A percentile compares a stretch with the other conserved stretches of the same genome.
Conservation (phyloP, 148 eudicot species). For the Linanthus parryae region DNA sequence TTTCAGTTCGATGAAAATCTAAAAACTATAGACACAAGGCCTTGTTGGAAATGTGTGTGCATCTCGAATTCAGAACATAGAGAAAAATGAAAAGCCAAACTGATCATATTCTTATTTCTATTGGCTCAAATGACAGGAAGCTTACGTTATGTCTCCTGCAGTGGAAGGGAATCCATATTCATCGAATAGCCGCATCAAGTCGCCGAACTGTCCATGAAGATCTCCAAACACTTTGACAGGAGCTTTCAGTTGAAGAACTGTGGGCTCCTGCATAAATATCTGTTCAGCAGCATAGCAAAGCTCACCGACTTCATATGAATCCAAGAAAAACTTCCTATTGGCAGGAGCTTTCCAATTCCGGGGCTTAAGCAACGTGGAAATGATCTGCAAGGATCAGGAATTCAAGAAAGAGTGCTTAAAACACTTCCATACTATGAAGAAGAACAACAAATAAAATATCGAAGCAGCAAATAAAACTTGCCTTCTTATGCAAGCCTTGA, state of each 20-base stretch:
- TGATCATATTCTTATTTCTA: too few relatives aligned
- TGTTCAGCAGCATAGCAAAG: slow-evolving; percentile 98
- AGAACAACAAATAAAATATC: background rate
- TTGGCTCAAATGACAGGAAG: slow-evolving; percentile 4
- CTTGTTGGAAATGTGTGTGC: background rate
- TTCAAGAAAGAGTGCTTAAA: background rate
- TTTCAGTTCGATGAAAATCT: too few relatives aligned
- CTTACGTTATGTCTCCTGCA: slow-evolving; percentile 97
- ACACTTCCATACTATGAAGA: background rate
- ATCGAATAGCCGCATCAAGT: slow-evolving; percentile 91
- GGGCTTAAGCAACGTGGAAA: slow-evolving; percentile 85
- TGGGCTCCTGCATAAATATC: slow-evolving; percentile 87
- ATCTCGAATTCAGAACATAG: too few relatives aligned
- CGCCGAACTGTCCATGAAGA: slow-evolving; percentile 98
- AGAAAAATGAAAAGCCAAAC: too few relatives aligned
- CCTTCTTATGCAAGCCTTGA: slow-evolving; percentile 97
- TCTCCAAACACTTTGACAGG: slow-evolving; percentile 98
- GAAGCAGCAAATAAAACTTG: slow-evolving; percentile 16
- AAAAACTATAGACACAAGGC: background rate
- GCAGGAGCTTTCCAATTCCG: slow-evolving; percentile 90
- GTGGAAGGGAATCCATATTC: slow-evolving; percentile 99
- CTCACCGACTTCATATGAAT: slow-evolving; percentile 94
- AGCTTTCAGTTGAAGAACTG: slow-evolving; percentile 95
- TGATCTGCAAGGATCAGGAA: slow-evolving; percentile 43
- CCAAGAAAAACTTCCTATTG: slow-evolving; percentile 89